Percentiles rank a stretch among this genome's conserved stretches.
These are phyloP conservation scores for Zostera marina DNA, from an alignment of 116 monocot genomes.

Conservation along the genomic window DNA sequence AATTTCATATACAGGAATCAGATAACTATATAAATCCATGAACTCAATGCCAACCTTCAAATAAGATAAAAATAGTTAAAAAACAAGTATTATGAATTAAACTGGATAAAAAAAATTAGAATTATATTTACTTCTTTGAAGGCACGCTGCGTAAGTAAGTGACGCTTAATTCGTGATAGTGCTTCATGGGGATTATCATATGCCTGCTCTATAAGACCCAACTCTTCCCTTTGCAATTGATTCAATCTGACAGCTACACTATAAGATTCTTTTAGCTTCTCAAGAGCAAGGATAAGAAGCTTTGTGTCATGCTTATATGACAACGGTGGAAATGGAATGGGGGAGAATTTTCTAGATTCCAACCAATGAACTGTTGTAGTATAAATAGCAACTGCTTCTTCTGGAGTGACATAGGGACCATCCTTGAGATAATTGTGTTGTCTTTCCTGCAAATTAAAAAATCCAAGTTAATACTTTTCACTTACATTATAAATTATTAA, in stretches of 20 bases:
- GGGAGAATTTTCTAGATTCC: slow-evolving; percentile 25
- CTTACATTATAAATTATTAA: too few species aligned
- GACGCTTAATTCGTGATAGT: slow-evolving; percentile 24
- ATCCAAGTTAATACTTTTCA: background rate
- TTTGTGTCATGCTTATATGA: slow-evolving; percentile 30
- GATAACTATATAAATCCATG: slow-evolving; percentile 27
- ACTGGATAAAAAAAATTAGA: background rate
- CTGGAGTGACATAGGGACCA: slow-evolving; percentile 25
- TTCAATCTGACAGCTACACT: slow-evolving; percentile 23
- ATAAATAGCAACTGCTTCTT: slow-evolving; percentile 26
- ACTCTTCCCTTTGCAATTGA: slow-evolving; percentile 23
- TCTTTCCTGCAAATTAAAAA: slow-evolving; percentile 12
- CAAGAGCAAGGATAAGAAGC: slow-evolving; percentile 31
- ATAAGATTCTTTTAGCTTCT: slow-evolving; percentile 22
- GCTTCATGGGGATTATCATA: slow-evolving; percentile 30
- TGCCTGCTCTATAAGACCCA: slow-evolving; percentile 25
- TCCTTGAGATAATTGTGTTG: slow-evolving; percentile 28
- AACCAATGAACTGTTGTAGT: slow-evolving; percentile 26
- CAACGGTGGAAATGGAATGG: slow-evolving; percentile 26
- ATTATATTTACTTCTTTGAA: slow-evolving; percentile 21
- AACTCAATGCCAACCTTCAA: slow-evolving; percentile 27
- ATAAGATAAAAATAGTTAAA: background rate
- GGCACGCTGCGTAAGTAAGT: slow-evolving; percentile 25
- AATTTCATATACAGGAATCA: slow-evolving; percentile 27
- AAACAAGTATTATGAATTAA: too few species aligned